Evolutionary conservation across 345 rosid species (phyloP).

Genomic region (Pelargonium nanum): DNA sequence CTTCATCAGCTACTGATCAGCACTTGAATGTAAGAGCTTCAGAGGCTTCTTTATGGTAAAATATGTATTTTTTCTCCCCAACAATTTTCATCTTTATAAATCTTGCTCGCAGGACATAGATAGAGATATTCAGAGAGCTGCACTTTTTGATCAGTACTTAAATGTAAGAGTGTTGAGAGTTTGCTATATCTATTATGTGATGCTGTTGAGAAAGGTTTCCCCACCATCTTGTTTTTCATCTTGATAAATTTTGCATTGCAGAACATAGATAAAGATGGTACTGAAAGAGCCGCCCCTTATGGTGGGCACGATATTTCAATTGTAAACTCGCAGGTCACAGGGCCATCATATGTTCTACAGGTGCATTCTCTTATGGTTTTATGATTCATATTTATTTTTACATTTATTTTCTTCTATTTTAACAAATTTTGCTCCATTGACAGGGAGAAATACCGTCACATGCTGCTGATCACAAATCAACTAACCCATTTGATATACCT

Average conservation of each 20-base stretch:
- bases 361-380: background rate
- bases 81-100: constrained; percentile 13
- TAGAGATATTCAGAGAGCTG: constrained; percentile 22
- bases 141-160: constrained; percentile 15
- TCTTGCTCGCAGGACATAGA: constrained; percentile 27
- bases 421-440: background rate
- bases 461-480: constrained; percentile 40
- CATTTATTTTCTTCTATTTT: background rate
- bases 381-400: background rate
- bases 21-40: constrained; percentile 26
- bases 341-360: background rate
- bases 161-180: constrained; percentile 16
- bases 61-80: constrained; percentile 6
- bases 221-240: background rate
- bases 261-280: background rate
- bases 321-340: background rate
- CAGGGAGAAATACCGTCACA: constrained; percentile 35
- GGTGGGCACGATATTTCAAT: background rate
- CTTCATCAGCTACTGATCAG: constrained; percentile 30
- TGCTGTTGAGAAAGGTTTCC: background rate
- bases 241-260: background rate
- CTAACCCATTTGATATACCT: constrained; percentile 89
- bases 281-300: background rate
- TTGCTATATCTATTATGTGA: constrained; percentile 4
- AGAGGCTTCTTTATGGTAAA: constrained; percentile 25